Evolutionary conservation across 257 asterid species (phyloP), one percentile per base, ranked within the genome.

Genomic region (Solanum lignicaule): DNA sequence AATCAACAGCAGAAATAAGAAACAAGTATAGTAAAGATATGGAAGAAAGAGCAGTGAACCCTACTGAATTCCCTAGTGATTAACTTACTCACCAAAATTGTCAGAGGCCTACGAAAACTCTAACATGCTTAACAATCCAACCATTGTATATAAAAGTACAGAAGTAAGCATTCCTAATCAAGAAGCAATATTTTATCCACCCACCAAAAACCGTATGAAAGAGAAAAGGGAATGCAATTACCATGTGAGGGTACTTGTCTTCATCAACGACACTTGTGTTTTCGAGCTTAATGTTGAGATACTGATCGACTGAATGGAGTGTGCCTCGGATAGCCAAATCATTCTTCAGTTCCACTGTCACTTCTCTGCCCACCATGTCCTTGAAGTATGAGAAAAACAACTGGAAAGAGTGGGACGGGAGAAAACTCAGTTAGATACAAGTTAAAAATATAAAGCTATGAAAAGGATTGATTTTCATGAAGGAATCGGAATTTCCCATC

Each of bases 351-450:
- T 97, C 98, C 88, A 97, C 99, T 23, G 98, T 95, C 85, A 97
- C 99, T 92, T 97, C 99, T 87, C 98, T 91, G 38, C 99, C 98
- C 83, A 97, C 99, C 93, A 97, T 90, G 90, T 95, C 98, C 95
- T 95, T 97, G 95, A 97, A 97, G 86, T 97, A 97, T 89, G 99
- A 97, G 94, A 97, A 97, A 92, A 96, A 96, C 95, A 96, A 91
- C 99, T 96, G 96, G 95, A 90, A 88, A 79, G 84, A 20, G 84
- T 79, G 84, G 84, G 39, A 43, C 20, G 39, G 85, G 39, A 78
- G 66, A 79, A 79, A 79, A 43, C 18, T 27, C 66, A 79, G 85
- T 79, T 43, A 79, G 38, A 79, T 7, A 43, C 62, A 43, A 79
- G 65, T 78, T 1, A 79, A 76, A 43, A 41, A 15, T 3, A 43